Conservation (phyloP, 306 rosid genomes). For the Cucurbita ficifolia region DNA sequence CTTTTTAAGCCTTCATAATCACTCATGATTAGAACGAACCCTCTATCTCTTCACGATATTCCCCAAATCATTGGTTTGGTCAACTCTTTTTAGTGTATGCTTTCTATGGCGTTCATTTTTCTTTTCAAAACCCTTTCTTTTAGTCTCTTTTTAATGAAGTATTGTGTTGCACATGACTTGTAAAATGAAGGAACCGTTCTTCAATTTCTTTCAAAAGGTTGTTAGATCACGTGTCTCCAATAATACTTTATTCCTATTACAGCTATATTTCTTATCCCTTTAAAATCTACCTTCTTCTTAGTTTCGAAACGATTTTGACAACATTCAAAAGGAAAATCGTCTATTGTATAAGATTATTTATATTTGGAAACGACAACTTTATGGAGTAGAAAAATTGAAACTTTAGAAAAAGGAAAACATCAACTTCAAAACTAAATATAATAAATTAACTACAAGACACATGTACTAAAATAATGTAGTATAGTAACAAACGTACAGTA, state of each 20-base stretch:
- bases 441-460: conserved; percentile 3
- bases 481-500: neutral
- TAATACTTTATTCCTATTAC: neutral
- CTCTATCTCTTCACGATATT: neutral
- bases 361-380: neutral
- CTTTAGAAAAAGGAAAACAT: neutral
- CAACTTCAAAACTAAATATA: neutral
- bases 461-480: neutral
- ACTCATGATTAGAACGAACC: neutral
- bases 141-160: neutral
- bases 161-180: neutral
- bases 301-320: neutral
- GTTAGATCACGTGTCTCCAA: neutral
- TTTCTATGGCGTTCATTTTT: neutral
- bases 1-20: neutral
- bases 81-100: neutral
- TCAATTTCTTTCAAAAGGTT: neutral
- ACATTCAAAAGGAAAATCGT: neutral
- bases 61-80: neutral
- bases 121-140: neutral
- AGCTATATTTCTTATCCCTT: neutral
- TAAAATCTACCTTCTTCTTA: neutral
- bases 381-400: neutral
- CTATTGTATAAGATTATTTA: neutral
- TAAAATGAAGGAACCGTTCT: neutral